phyloP scores from a whole-genome alignment of 2,329 filamentous ascomycete species.

The Bisporella sp. region DNA sequence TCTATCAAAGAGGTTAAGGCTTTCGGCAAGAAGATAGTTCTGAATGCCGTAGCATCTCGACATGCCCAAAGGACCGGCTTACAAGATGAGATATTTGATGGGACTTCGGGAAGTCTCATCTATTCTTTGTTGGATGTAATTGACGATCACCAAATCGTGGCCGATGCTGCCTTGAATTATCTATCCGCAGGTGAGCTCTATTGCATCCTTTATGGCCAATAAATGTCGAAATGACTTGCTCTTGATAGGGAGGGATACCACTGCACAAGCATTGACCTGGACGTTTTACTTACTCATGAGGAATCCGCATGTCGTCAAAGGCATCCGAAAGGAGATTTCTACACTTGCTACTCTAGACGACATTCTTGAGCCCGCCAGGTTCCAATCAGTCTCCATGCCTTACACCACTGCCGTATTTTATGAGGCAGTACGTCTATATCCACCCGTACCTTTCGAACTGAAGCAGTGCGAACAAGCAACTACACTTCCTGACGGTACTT shows the following conservation, averaged over 20 bases:
- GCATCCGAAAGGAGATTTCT: slow-evolving; percentile 37
- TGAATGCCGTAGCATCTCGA: slow-evolving; percentile 42
- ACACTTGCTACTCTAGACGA: slow-evolving; percentile 5
- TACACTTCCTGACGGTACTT: slow-evolving; percentile 54
- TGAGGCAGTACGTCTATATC: slow-evolving; percentile 54
- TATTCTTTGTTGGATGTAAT: slow-evolving; percentile 53
- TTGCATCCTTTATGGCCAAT: too few species aligned
- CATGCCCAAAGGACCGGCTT: slow-evolving; percentile 6
- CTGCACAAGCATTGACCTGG: slow-evolving; percentile 59
- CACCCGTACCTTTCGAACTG: slow-evolving; percentile 60
- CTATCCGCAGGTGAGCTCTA: slow-evolving; percentile 44
- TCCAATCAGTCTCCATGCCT: slow-evolving; percentile 35
- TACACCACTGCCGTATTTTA: slow-evolving; percentile 57
- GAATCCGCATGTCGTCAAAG: slow-evolving; percentile 34
- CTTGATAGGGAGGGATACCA: slow-evolving; percentile 48
- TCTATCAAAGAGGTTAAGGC: slow-evolving; percentile 43
- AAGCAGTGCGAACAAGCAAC: slow-evolving; percentile 47
- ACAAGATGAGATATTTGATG: slow-evolving; percentile 5
- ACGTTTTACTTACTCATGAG: slow-evolving; percentile 53
- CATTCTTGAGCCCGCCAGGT: slow-evolving; percentile 7
- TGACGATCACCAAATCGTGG: slow-evolving; percentile 46
- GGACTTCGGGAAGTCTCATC: slow-evolving; percentile 46
- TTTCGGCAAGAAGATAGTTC: slow-evolving; percentile 51
- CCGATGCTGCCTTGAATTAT: slow-evolving; percentile 59
- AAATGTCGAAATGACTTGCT: slow-evolving; percentile 3